phyloP scores from a whole-genome alignment of 345 rosid species.

The Eutrema yunnanense region DNA sequence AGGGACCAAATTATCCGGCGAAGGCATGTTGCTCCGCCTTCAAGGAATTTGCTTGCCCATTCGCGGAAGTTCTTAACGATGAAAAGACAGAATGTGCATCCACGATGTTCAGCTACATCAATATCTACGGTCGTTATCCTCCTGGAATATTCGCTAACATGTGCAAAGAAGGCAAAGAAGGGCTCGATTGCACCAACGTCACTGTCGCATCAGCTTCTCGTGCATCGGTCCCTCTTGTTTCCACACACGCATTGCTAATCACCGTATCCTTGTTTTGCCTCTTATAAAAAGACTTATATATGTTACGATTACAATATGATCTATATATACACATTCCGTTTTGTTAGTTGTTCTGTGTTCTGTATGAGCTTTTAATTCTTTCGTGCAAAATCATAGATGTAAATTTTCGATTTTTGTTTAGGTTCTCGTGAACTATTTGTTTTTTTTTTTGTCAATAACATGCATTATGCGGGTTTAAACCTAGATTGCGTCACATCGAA shows the following conservation, averaged over 20 bases:
- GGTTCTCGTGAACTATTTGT: neutral
- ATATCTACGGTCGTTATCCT: conserved; percentile 69
- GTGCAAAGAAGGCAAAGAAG: conserved; percentile 53
- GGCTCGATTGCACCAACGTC: conserved; percentile 44
- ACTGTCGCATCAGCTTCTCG: conserved; percentile 1
- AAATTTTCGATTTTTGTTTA: neutral
- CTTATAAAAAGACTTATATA: neutral
- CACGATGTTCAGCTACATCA: conserved; percentile 86
- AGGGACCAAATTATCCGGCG: conserved; percentile 64
- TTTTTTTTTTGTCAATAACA: neutral
- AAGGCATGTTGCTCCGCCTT: conserved; percentile 49
- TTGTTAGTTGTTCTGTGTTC: neutral
- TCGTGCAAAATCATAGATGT: neutral
- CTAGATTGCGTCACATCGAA: neutral
- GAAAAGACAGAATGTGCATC: conserved; percentile 45
- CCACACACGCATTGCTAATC: neutral
- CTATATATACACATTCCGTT: neutral
- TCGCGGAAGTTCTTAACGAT: conserved; percentile 45
- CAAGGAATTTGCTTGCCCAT: conserved; percentile 62
- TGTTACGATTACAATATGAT: neutral
- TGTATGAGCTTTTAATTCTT: neutral
- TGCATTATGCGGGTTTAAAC: neutral
- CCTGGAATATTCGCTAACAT: conserved; percentile 72
- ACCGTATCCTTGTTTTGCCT: neutral
- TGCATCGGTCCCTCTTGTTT: conserved; percentile 14